phyloP scores from a whole-genome alignment of 192 early-diverging fungal species.

The Coemansia sp. region DNA sequence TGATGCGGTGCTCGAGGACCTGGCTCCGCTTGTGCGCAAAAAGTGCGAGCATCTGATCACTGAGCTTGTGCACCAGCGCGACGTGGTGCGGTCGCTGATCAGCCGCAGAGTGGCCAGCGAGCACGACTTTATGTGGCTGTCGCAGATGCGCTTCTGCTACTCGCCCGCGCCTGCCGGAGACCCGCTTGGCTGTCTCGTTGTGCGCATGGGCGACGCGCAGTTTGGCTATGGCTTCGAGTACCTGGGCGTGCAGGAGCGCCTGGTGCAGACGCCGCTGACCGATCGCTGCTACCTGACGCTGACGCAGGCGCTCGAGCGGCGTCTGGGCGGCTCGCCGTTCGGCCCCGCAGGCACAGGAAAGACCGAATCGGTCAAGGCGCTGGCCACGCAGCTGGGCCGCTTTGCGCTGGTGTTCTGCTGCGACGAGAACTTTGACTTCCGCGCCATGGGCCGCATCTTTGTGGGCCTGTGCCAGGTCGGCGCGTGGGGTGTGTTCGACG shows the following conservation, averaged over 20 bases:
- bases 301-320: constrained; percentile 90
- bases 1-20: constrained; percentile 86
- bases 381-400: constrained; percentile 91
- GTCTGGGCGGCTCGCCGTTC: constrained; percentile 95
- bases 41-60: constrained; percentile 99
- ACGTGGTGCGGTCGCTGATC: constrained; percentile 74
- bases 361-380: constrained; percentile 97
- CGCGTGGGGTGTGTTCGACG: constrained; percentile 99
- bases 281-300: constrained; percentile 98
- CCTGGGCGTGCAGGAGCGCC: constrained; percentile 90
- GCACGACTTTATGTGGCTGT: constrained; percentile 93
- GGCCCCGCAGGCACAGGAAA: constrained; percentile 99
- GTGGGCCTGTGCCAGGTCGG: constrained; percentile 98
- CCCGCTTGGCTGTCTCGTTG: constrained; percentile 66
- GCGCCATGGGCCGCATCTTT: constrained; percentile 99
- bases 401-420: constrained; percentile 99
- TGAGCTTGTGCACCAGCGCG: constrained; percentile 97
- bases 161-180: constrained; percentile 50
- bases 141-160: constrained; percentile 94
- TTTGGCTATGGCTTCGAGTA: constrained; percentile 99
- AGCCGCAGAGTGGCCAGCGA: constrained; percentile 50
- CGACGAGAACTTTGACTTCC: constrained; percentile 99
- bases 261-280: constrained; percentile 98
- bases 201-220: constrained; percentile 90
- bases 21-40: constrained; percentile 74